Base-by-base conservation (phyloP, 345 rosid genomes). In the Theobroma cacao region DNA sequence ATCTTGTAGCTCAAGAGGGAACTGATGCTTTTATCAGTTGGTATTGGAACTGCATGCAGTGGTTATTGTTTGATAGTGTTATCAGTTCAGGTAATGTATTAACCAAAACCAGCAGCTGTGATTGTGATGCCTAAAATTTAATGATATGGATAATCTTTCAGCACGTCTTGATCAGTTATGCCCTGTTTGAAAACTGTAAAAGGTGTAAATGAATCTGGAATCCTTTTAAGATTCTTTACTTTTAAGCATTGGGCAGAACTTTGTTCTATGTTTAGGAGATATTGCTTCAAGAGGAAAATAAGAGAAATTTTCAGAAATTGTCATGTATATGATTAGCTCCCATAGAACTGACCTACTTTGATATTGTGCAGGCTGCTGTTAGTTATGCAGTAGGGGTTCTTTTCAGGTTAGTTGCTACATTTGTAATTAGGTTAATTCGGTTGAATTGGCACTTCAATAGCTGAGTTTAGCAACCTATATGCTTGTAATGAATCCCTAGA, bases 311-410 rank as follows among this genome's bases (percentile, higher is more conserved):
- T 22, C 3, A 4, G 33, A 58, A 38, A 41, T 34, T 20, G 41
- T 33, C n/a, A 36, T 48, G 14, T 7, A 20, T 3, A 43, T 69
- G n/a, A 41, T 79, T 53, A 50, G 56, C 78, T 76, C 36, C 50
- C 3, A 20, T 69, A 79, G 60, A 72, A 60, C 59, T 81, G 63
- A 77, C 79, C 55, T 28, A 31, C 71, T 80, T 61, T 31, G 76
- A 76, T 7, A 70, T 76, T 75, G 60, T 76, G 64, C 91, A 93
- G 98, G 99, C 92, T 77, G 97, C 97, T 60, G 72, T 88, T 52
- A 95, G 98, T 79, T 95, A 95, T 87, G 93, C 89, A 0, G 80
- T 93, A 41, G 98, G 99, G 67, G 97, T 90, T 62, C 78, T 88
- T 83, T 90, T 89, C 94, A 89, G 99, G 99, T 93, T 78, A 75